Percentiles rank a stretch among this genome's conserved stretches.
phyloP scores from a whole-genome alignment of 768 basidiomycete species.

The Macrolepiota dolichaula region DNA sequence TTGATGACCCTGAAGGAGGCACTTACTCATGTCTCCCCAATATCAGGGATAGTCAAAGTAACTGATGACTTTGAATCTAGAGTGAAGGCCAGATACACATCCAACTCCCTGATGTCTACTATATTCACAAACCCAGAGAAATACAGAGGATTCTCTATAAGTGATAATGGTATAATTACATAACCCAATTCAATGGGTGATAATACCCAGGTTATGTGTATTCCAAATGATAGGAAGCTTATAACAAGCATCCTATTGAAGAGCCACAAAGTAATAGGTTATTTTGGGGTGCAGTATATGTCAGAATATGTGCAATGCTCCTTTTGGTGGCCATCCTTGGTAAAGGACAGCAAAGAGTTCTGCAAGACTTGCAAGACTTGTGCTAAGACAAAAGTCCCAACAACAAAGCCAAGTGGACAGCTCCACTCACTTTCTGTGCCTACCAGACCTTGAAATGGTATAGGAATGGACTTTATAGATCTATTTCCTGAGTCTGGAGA shows the following conservation, averaged over 20 bases:
- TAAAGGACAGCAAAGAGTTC: conserved; percentile 18
- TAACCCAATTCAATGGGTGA: no score
- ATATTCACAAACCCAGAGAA: no score
- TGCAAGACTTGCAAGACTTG: conserved; percentile 22
- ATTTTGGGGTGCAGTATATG: conserved; percentile 26
- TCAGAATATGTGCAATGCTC: conserved; percentile 25
- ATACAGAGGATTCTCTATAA: no score
- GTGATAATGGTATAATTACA: no score
- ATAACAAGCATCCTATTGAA: conserved; percentile 15
- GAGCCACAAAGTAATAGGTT: conserved; percentile 29
- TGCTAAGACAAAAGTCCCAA: conserved; percentile 18
- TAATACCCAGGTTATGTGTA: conserved; percentile 12
- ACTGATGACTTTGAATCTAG: no score
- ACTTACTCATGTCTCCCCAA: no score
- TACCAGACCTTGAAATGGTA: conserved; percentile 28
- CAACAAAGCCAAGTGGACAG: conserved; percentile 21
- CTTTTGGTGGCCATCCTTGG: conserved; percentile 31
- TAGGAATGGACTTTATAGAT: conserved; percentile 38
- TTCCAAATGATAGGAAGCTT: conserved; percentile 15
- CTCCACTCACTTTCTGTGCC: conserved; percentile 28
- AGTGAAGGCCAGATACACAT: no score
- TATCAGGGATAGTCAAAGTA: no score
- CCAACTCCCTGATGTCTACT: no score
- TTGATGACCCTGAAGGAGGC: no score
- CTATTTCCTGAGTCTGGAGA: conserved; percentile 26